Evolutionary conservation across 2,329 filamentous ascomycete species (phyloP), one percentile per base, ranked within the genome.

Genomic region (Exophiala sp.): DNA sequence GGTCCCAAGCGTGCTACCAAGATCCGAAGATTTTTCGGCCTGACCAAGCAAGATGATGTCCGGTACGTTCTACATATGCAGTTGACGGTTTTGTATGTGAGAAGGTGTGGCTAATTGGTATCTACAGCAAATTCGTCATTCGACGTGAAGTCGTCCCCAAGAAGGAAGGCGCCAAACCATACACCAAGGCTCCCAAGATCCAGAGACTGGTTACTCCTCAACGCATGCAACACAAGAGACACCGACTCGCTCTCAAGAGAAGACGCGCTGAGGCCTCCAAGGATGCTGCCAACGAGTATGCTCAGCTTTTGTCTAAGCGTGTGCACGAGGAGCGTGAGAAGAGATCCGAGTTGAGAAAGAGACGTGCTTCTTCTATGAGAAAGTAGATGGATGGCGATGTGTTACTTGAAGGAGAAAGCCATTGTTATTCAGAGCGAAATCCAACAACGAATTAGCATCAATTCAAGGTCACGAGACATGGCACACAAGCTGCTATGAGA

Each of bases 31-130:
- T 99, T 99, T 88, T 99, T 97, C 83, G 87, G 90, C 82, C 89
- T 99, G 85, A 92, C 87, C 89, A 97, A 97, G 91, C 91, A 97
- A 87, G 94, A 99, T 84, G 94, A 99, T 89, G 92, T 97, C 88
- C 85, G 89, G 91, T 75, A 72, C 75, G 71, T 74, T 74, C 3
- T 20, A 43, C 20, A 18, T 18, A 8, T 29, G 6, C 20, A 21
- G 6, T 6, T 21, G 6, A 24, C 1, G 11, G 33, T 12, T 6
- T 72, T 72, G 68, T 63, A 75, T 77, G 74, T 74, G 71, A 63
- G 65, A 21, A 3, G 20, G 20, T 64, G 64, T 63, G 54, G 69
- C 67, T 63, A 62, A 69, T 3, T 68, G 69, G 73, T 68, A 81
- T 92, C 88, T 88, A 94, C 80, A 92, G 94, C 84, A 96, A 97